Percentiles rank a stretch among this genome's conserved stretches.
Conservation (phyloP, 306 rosid species). For the Lupinus albus region DNA sequence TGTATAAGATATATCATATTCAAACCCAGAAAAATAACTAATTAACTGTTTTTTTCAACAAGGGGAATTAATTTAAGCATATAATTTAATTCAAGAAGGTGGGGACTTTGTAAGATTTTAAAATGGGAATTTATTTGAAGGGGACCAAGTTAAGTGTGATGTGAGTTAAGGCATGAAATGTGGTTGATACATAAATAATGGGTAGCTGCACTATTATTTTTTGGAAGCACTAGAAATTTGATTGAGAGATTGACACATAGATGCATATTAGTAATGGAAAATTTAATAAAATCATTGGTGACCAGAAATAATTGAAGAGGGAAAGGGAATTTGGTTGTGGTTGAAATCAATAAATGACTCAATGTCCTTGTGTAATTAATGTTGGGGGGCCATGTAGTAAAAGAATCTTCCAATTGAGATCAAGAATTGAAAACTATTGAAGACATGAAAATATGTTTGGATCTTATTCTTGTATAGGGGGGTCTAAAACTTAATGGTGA, state of each 20-base stretch:
- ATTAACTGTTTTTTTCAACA: constrained; percentile 18
- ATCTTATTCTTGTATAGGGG: too few species aligned
- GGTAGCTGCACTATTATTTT: constrained; percentile 37
- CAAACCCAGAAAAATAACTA: background rate
- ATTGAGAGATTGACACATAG: background rate
- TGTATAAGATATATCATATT: too few species aligned
- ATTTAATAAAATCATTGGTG: background rate
- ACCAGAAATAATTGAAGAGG: constrained; percentile 2
- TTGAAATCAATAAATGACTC: constrained; percentile 36
- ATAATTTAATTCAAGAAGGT: constrained; percentile 3
- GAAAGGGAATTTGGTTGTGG: constrained; percentile 9
- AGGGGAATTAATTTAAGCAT: constrained; percentile 14
- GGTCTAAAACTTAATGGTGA: too few species aligned
- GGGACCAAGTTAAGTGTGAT: constrained; percentile 35
- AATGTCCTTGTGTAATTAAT: constrained; percentile 23
- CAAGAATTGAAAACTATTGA: too few species aligned
- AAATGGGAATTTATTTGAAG: background rate
- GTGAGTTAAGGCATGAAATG: constrained; percentile 33
- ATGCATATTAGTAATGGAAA: background rate
- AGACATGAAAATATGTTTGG: too few species aligned
- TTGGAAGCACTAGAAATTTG: constrained; percentile 26
- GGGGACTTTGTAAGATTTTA: background rate
- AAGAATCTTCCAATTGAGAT: too few species aligned
- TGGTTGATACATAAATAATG: constrained; percentile 25
- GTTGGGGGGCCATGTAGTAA: background rate